phyloP scores from a whole-genome alignment of 768 basidiomycete genomes.

The Calocera cornea region DNA sequence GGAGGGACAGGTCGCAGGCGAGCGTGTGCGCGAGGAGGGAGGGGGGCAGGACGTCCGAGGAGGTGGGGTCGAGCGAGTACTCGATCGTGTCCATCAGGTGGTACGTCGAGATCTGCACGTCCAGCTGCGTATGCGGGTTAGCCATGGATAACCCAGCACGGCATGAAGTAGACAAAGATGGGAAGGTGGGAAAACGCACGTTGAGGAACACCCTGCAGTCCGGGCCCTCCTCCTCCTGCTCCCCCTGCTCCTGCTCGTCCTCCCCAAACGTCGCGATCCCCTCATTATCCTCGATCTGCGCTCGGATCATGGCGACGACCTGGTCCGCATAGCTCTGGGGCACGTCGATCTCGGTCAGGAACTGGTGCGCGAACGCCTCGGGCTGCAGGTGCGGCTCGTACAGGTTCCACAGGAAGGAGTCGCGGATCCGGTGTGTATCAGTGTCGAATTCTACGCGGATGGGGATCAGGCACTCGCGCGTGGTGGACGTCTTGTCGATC shows the following conservation, averaged over 20 bases:
- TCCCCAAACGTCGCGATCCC: slow-evolving; percentile 65
- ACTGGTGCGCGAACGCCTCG: slow-evolving; percentile 68
- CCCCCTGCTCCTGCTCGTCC: slow-evolving; percentile 39
- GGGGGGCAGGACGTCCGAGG: neutral
- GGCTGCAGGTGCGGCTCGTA: slow-evolving; percentile 79
- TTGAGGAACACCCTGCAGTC: slow-evolving; percentile 32
- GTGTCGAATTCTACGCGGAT: slow-evolving; percentile 94
- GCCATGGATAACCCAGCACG: slow-evolving; percentile 4
- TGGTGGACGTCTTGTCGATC: slow-evolving; percentile 47
- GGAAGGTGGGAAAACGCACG: slow-evolving; percentile 20
- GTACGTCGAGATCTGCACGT: slow-evolving; percentile 87
- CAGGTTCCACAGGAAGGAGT: slow-evolving; percentile 92
- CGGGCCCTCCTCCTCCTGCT: slow-evolving; percentile 18
- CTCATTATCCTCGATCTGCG: slow-evolving; percentile 84
- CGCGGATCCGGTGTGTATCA: slow-evolving; percentile 78
- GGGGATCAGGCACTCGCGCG: slow-evolving; percentile 54
- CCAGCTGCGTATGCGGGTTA: slow-evolving; percentile 47
- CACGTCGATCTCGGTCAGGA: slow-evolving; percentile 81
- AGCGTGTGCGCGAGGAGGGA: slow-evolving; percentile 55
- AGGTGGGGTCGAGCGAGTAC: slow-evolving; percentile 71
- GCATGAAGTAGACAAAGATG: too few relatives aligned
- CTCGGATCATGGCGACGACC: slow-evolving; percentile 72
- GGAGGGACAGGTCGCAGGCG: slow-evolving; percentile 72
- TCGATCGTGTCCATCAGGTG: slow-evolving; percentile 93
- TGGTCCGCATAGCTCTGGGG: slow-evolving; percentile 59